Evolutionary conservation across 2,329 filamentous ascomycete species (phyloP).

Genomic region (Fusarium chlamydosporum): DNA sequence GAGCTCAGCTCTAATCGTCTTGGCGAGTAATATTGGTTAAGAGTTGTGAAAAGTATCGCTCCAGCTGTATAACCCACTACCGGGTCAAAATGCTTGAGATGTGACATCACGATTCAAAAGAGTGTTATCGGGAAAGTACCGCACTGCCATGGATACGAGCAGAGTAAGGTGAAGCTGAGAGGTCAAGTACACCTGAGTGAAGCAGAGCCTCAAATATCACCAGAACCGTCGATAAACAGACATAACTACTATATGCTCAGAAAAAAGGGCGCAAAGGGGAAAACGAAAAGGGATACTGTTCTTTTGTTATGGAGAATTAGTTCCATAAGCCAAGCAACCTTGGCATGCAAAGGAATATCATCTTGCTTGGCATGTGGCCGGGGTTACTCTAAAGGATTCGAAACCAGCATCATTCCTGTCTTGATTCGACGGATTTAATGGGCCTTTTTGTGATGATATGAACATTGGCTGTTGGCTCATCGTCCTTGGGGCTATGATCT

Average conservation of each 20-base stretch:
- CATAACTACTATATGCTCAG: background rate
- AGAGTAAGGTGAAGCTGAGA: background rate
- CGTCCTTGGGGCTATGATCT: constrained; percentile 1
- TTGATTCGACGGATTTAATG: background rate
- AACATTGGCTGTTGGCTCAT: background rate
- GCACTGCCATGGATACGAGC: background rate
- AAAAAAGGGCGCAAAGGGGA: background rate
- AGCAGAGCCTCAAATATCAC: background rate
- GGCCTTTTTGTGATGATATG: background rate
- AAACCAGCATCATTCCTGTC: background rate
- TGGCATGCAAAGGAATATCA: constrained; percentile 10
- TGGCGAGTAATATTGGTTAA: constrained; percentile 41
- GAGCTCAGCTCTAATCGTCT: constrained; percentile 51
- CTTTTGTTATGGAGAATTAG: background rate
- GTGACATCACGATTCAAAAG: background rate
- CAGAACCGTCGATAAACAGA: background rate
- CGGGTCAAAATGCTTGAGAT: constrained; percentile 3
- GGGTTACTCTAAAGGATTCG: background rate
- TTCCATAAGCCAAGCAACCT: constrained; percentile 16
- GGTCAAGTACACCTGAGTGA: background rate
- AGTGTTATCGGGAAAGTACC: background rate
- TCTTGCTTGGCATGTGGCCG: constrained; percentile 16
- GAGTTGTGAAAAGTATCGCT: constrained; percentile 48
- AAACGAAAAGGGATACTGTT: background rate
- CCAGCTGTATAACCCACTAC: constrained; percentile 22